Conservation (phyloP, 225 moss, liverwort and hornwort species). For the Physcomitrellopsis africana region DNA sequence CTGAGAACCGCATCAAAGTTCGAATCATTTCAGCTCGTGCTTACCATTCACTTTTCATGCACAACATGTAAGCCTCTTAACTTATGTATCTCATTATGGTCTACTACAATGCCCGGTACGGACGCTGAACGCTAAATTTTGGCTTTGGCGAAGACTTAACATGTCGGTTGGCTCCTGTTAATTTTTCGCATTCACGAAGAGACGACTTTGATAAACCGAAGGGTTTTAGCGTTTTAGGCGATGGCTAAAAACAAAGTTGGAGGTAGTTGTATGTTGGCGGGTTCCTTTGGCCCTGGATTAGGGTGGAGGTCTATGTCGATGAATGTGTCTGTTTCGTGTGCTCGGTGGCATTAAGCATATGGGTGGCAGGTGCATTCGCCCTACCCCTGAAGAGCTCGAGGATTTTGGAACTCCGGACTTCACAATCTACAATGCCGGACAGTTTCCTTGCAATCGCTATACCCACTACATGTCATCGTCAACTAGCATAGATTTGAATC, state of each 20-base stretch:
- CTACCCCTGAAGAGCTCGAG: constrained; percentile 99
- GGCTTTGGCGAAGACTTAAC: constrained; percentile 17
- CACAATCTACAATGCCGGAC: constrained; percentile 99
- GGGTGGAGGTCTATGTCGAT: constrained; percentile 43
- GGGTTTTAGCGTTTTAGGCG: constrained; percentile 11
- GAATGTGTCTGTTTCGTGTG: constrained; percentile 62
- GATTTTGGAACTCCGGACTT: constrained; percentile 99
- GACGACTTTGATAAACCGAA: constrained; percentile 29
- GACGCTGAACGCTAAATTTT: constrained; percentile 41
- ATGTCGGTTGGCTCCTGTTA: background rate
- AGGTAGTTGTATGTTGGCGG: constrained; percentile 24
- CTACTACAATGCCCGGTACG: constrained; percentile 52
- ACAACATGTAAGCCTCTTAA: constrained; percentile 90
- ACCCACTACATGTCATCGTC: constrained; percentile 99
- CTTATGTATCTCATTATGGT: background rate
- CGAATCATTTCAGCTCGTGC: constrained; percentile 98
- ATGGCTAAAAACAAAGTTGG: constrained; percentile 22
- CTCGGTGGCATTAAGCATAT: constrained; percentile 90
- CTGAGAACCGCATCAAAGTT: constrained; percentile 91
- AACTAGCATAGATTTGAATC: constrained; percentile 99
- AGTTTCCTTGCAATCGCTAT: constrained; percentile 99
- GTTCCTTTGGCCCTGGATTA: constrained; percentile 7
- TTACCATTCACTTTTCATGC: constrained; percentile 96
- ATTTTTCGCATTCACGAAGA: constrained; percentile 23
- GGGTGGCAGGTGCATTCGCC: constrained; percentile 99